These are phyloP conservation scores for Caloboletus inedulis DNA, from an alignment of 1,284 basidiomycete species.

Conservation along the genomic window DNA sequence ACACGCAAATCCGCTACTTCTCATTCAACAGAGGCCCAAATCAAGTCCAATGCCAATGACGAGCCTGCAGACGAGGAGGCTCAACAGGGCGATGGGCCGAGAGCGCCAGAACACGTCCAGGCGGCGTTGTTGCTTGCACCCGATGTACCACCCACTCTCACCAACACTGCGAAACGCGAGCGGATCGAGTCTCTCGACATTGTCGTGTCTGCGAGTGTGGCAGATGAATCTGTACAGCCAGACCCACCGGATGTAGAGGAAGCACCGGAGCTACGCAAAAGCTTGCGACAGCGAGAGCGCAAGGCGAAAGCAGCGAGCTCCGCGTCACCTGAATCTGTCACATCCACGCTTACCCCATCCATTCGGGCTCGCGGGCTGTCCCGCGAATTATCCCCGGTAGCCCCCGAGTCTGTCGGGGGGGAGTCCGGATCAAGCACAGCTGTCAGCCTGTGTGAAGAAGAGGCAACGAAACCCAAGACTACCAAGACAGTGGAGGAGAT, in stretches of 20 bases:
- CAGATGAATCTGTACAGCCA: constrained; percentile 14
- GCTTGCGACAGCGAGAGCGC: constrained; percentile 30
- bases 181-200: constrained; percentile 20
- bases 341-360: constrained; percentile 33
- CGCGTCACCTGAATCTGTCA: constrained; percentile 26
- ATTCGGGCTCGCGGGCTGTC: constrained; percentile 23
- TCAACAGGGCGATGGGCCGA: constrained; percentile 2
- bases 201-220: neutral
- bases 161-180: constrained; percentile 23
- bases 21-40: constrained; percentile 8
- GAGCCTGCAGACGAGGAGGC: constrained; percentile 5
- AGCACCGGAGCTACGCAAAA: constrained; percentile 26
- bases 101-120: neutral
- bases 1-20: constrained; percentile 24
- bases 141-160: constrained; percentile 11
- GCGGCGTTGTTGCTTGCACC: constrained; percentile 21
- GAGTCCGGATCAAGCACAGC: constrained; percentile 35
- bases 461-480: constrained; percentile 22
- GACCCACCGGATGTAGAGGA: constrained; percentile 24
- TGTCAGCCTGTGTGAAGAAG: constrained; percentile 32
- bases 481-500: constrained; percentile 13
- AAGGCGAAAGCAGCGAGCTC: constrained; percentile 19
- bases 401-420: constrained; percentile 27
- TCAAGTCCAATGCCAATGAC: constrained; percentile 2
- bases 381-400: constrained; percentile 23